Evolutionary conservation across 2,329 filamentous ascomycete species (phyloP).

Genomic region (Fusarium sterilihyphosum): DNA sequence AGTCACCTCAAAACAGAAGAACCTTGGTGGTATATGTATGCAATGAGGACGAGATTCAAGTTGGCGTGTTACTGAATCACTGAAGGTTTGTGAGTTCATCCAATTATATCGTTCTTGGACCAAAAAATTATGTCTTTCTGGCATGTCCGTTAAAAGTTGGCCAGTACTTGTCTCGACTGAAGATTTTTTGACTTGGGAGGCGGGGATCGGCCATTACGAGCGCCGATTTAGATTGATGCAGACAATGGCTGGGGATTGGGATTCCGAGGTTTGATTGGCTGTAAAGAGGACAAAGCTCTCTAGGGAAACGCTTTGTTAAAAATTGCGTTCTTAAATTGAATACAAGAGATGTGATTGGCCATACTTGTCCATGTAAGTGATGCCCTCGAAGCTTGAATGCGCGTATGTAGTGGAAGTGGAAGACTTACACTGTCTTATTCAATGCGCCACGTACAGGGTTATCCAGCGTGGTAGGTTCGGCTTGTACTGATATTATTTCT

Average conservation of each 20-base stretch:
- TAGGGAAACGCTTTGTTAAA: neutral
- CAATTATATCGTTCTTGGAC: neutral
- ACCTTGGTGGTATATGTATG: neutral
- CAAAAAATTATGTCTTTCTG: neutral
- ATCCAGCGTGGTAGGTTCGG: neutral
- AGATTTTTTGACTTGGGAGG: constrained; percentile 1
- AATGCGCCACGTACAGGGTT: neutral
- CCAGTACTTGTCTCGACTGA: neutral
- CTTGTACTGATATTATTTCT: neutral
- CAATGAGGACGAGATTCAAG: neutral
- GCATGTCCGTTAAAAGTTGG: neutral
- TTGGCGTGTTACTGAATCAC: neutral
- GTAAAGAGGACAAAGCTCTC: neutral
- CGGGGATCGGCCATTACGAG: constrained; percentile 5
- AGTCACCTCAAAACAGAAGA: constrained; percentile 21
- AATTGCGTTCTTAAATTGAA: neutral
- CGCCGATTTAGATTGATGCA: constrained; percentile 1
- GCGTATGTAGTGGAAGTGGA: neutral
- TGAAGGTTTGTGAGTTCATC: neutral
- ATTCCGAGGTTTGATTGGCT: neutral
- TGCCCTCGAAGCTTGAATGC: no score
- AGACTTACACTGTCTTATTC: neutral
- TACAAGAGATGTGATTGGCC: neutral
- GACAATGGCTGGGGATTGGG: neutral
- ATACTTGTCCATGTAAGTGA: neutral